Evolutionary conservation across 768 basidiomycete species (phyloP), one percentile per base, ranked within the genome.

Genomic region (Rhodotorula graminis): DNA sequence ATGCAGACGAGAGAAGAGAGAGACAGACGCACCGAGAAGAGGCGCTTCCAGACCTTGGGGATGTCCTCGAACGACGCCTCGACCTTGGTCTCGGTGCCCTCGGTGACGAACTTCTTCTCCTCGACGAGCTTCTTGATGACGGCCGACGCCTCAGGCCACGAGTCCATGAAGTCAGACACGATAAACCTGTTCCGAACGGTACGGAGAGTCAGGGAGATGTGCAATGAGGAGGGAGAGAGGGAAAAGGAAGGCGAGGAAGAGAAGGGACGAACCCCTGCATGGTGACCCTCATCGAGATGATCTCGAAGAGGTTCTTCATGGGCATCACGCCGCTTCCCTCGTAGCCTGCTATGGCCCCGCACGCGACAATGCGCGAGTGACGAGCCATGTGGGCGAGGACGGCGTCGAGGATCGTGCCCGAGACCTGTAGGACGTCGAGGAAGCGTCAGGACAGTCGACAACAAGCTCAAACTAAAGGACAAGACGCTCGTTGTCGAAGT

Each of bases 241-340:
- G 14, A 46, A 12, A 14, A 18, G 14, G 18, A 14, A 10, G n/a
- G 14, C 23, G 3, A 37, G 23, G 7, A 10, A 5, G 7, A 31
- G 33, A 27, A 3, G 4, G 18, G n/a, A 10, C 49, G 18, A 33
- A 37, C 31, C 47, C 61, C 63, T 60, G 65, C 27, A 81, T 67
- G 18, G 64, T 76, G 49, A 79, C 66, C 19, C 79, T 52, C 66
- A 76, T 76, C 29, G 66, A 64, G 59, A 80, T 75, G 65, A 80
- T 50, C 49, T 81, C 72, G 31, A 75, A 69, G 66, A 60, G 71
- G 69, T 79, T 78, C 46, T 57, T 46, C 33, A 78, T 59, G 71
- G 56, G 31, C 29, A 68, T 62, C 0, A 21, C 23, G 16, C 60
- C 57, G 2, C 27, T 46, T 49, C 15, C 55, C 64, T 79, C 68